Evolutionary conservation across 306 rosid genomes (phyloP), one percentile per base, ranked within the genome.

Genomic region (Quercus cerris): DNA sequence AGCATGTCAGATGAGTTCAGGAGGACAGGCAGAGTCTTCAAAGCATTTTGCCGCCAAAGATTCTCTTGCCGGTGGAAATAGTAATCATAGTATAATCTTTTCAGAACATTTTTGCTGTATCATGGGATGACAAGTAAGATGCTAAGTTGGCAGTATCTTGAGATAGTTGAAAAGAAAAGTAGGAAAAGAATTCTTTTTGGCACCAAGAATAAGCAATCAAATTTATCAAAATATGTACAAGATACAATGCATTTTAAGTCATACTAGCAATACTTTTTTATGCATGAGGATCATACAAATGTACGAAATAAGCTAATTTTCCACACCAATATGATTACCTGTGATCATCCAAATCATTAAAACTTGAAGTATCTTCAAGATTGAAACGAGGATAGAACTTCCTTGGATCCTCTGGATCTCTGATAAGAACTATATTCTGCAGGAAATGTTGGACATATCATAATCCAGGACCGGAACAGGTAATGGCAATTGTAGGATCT

Each of bases 51-150:
- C 83, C 88, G 87, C 99, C 99, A 95, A 69, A 95, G 97, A 89
- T 81, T 80, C 68, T 95, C 99, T 93, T 95, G 99, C 56, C 98
- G 98, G 3, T 93, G 95, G 87, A 93, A 95, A 89, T 91, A 95
- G 86, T 93, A 95, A 70, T 95, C 99, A 75, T 89, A 79, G 83
- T 95, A 95, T 71, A 95, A 86, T 81, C 87, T 87, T 89, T 85
- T 95, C 77, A 95, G 83, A 78, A 93, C 89, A 84, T 89, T 82
- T 82, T 95, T 90, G 87, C 98, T 95, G 94, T 81, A 82, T 73
- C 46, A 77, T 46, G 74, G 28, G 73, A 77, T 33, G 80, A 78
- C 46, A 55, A 70, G 30, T 54, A 68, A 59, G 66, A 79, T 83
- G 19, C 62, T 3, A 70, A 80, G 73, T 84, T 63, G 87, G 70